These are phyloP conservation scores for Pneumocystis carinii DNA, from an alignment of 1,139 yeast species.

Conservation along the genomic window DNA sequence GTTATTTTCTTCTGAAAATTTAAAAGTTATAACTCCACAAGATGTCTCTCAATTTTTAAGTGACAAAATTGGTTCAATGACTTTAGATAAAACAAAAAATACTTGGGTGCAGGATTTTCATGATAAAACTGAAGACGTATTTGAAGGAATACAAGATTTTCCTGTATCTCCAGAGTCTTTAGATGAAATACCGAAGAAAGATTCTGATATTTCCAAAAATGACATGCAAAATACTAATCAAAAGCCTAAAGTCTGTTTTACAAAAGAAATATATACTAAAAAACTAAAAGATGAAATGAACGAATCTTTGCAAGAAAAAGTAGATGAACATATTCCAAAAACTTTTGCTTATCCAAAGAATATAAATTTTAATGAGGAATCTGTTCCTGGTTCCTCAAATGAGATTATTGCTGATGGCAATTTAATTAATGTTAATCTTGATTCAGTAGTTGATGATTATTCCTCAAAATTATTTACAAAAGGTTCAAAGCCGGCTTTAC, in stretches of 20 bases:
- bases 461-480: not conserved
- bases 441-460: not conserved
- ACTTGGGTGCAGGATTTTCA: not conserved
- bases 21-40: not conserved
- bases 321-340: not conserved
- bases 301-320: not conserved
- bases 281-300: not conserved
- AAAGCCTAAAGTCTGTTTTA: not conserved
- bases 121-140: constrained; percentile 1
- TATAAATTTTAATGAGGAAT: not conserved
- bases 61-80: not conserved
- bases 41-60: not conserved
- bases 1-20: not conserved
- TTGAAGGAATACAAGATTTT: constrained; percentile 1
- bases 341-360: not conserved
- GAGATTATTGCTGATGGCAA: not conserved
- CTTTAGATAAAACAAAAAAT: not conserved
- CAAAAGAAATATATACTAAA: not conserved
- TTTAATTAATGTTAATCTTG: not conserved
- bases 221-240: not conserved
- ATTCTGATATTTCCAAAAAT: not conserved
- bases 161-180: not conserved
- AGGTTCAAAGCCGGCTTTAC: not conserved
- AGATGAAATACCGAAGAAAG: not conserved
- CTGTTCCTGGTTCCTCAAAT: not conserved